These are phyloP conservation scores for Trichoderma sp. DNA, from an alignment of 2,329 filamentous ascomycete genomes.

Conservation along the genomic window DNA sequence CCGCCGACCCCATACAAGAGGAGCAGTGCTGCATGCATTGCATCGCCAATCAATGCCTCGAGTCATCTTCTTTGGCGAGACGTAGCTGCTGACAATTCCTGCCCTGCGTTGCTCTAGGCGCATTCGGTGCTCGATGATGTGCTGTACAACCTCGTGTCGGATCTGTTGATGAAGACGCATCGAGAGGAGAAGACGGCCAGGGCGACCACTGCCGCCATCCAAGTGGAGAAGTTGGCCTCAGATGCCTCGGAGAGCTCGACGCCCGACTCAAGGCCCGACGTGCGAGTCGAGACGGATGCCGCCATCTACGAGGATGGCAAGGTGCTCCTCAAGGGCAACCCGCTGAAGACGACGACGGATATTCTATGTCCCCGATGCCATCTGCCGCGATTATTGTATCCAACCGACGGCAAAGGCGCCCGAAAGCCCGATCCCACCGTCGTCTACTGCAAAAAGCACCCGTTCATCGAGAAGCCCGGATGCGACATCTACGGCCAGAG, in stretches of 20 bases:
- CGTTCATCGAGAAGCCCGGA: conserved; percentile 73
- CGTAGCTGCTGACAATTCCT: conserved; percentile 20
- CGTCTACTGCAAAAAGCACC: conserved; percentile 77
- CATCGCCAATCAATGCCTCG: conserved; percentile 10
- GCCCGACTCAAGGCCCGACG: conserved; percentile 56
- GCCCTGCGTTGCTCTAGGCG: conserved; percentile 45
- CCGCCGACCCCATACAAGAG: not conserved
- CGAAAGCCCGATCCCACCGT: conserved; percentile 65
- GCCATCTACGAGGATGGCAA: conserved; percentile 70
- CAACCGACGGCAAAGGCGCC: conserved; percentile 69
- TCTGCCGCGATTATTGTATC: conserved; percentile 71
- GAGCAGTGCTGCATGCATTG: conserved; percentile 9
- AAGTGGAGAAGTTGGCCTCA: conserved; percentile 62
- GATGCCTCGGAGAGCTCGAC: conserved; percentile 56
- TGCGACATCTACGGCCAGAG: conserved; percentile 83
- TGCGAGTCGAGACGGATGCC: conserved; percentile 65
- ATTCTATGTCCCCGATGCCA: conserved; percentile 75
- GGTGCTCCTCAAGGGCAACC: conserved; percentile 70
- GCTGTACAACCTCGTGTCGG: conserved; percentile 75
- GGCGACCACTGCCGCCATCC: conserved; percentile 64
- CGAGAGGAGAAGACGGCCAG: conserved; percentile 77
- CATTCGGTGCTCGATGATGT: conserved; percentile 72
- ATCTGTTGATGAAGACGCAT: conserved; percentile 72
- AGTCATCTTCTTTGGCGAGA: conserved; percentile 9
- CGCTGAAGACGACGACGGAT: conserved; percentile 68